These are phyloP conservation scores for Apiotrichum laibachii DNA, from an alignment of 1,284 basidiomycete genomes.

Conservation along the genomic window DNA sequence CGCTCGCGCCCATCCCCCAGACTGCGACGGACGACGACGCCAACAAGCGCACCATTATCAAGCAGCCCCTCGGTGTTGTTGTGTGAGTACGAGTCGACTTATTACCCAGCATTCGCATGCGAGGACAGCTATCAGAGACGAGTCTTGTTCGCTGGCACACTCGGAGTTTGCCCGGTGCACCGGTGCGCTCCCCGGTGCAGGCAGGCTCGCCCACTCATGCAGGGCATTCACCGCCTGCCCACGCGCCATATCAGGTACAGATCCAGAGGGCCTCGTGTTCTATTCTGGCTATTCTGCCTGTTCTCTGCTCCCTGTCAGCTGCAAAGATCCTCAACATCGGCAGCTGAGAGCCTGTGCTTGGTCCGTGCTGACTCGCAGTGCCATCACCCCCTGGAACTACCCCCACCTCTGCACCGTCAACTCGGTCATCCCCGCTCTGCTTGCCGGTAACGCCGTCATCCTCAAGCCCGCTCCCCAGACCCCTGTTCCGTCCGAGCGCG, in stretches of 20 bases:
- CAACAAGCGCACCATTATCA: slow-evolving; percentile 76
- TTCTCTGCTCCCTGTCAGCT: too few relatives aligned
- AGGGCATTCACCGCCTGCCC: too few relatives aligned
- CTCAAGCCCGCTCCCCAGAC: slow-evolving; percentile 95
- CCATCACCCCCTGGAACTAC: slow-evolving; percentile 59
- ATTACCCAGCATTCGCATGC: not conserved
- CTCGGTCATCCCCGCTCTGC: slow-evolving; percentile 79
- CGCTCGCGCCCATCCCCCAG: slow-evolving; percentile 72
- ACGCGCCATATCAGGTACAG: too few relatives aligned
- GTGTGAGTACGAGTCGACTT: slow-evolving; percentile 70
- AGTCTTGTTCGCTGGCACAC: too few relatives aligned
- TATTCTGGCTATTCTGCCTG: too few relatives aligned
- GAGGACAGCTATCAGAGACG: too few relatives aligned
- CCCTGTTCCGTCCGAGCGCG: slow-evolving; percentile 77
- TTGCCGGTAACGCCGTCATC: slow-evolving; percentile 80
- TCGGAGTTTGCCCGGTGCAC: too few relatives aligned
- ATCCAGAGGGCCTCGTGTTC: too few relatives aligned
- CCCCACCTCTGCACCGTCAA: slow-evolving; percentile 88
- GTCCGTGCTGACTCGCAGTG: slow-evolving; percentile 11
- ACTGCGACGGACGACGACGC: slow-evolving; percentile 74
- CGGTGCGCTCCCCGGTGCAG: too few relatives aligned
- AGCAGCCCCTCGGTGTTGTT: slow-evolving; percentile 81
- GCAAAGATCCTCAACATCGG: too few relatives aligned
- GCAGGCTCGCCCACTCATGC: too few relatives aligned
- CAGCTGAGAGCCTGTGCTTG: too few relatives aligned